Base-by-base conservation (phyloP, 2,329 filamentous ascomycete species). In the Aspergillus bombycis region DNA sequence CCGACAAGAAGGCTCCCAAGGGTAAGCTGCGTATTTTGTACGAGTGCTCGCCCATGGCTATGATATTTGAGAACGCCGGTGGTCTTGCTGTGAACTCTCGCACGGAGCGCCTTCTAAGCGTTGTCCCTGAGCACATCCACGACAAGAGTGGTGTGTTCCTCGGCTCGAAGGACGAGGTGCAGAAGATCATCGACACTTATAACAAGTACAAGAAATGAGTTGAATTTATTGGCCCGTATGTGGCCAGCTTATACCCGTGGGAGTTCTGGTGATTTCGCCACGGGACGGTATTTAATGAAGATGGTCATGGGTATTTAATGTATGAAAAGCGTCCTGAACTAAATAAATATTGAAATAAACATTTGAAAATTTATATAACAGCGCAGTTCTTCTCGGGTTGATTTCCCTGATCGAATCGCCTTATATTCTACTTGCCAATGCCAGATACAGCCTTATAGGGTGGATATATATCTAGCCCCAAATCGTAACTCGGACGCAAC, bases 21-120 rank as follows among this genome's bases (percentile, higher is more conserved):
- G 95, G 95, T 71, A 99, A 99, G 85, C 86, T 99, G 70, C 88
- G 95, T 69, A 99, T 99, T 70, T 79, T 99, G 72, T 99, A 99
- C 81, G 95, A 99, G 84, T 99, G 95, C 77, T 95, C 95, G 16
- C 95, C 95, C 45, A 99, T 99, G 95, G 95, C 95, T 28, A 91
- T 98, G 90, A 88, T 99, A 8, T 98, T 99, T 79, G 95, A 99
- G 82, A 97, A 99, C 81, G 95, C 95, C 72, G 95, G 95, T 71
- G 95, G 95, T 65, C 89, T 96, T 80, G 95, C 95, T 21, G 83
- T 99, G 61, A 90, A 98, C 81, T 94, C 91, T 81, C 89, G 91
- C 62, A 97, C 97, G 93, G 83, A 88, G 70, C 88, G 94, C 65
- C 94, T 99, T 91, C 84, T 99, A 70, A 90, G 92, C 61, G 89